Base-by-base conservation (phyloP, 2,329 filamentous ascomycete genomes). In the Celoporthe dispersa region DNA sequence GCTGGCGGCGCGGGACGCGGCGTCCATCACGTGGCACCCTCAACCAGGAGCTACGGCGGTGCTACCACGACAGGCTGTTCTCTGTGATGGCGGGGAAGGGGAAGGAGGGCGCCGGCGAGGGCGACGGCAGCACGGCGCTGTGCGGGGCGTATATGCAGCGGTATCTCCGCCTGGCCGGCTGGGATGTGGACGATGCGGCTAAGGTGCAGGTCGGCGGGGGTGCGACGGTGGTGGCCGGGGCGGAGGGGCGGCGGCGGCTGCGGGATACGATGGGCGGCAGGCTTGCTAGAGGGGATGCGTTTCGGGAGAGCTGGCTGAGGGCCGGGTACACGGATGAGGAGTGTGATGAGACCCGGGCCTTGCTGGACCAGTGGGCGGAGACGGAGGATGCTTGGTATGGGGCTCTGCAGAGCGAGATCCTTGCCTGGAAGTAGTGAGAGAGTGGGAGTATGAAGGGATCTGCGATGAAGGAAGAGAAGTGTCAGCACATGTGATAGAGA, bases 341-440 rank as follows among this genome's bases (percentile, higher is more conserved):
- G 74, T 79, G 82, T 35, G 70, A 77, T 66, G 69, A 81, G 74
- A 77, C 78, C 14, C 41, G 76, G 65, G 44, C 2, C 2, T 78
- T 77, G 2, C 65, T 80, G n/a, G 64, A 73, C 31, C 72, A 73
- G 63, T 82, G 80, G 80, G 79, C 74, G 0, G 76, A 78, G 59
- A 77, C 73, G 16, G 78, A 82, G 60, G 80, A 81, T 73, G 80
- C 80, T 0, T 83, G 80, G 80, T 77, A 75, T 72, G 78, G 73
- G 7, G 71, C 75, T 12, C 19, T 81, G 66, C 78, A 82, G 73
- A 74, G 74, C 22, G 80, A 83, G 72, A 78, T 81, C n/a, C 73
- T 83, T 1, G 81, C 74, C 7, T 81, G 80, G 80, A 83, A 83
- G 74, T 39, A 12, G 12, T 39, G 7, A 8, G 37, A 9, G 37